Evolutionary conservation across 2,329 filamentous ascomycete genomes (phyloP), one percentile per base, ranked within the genome.

Genomic region (Didymellaceae sp.): DNA sequence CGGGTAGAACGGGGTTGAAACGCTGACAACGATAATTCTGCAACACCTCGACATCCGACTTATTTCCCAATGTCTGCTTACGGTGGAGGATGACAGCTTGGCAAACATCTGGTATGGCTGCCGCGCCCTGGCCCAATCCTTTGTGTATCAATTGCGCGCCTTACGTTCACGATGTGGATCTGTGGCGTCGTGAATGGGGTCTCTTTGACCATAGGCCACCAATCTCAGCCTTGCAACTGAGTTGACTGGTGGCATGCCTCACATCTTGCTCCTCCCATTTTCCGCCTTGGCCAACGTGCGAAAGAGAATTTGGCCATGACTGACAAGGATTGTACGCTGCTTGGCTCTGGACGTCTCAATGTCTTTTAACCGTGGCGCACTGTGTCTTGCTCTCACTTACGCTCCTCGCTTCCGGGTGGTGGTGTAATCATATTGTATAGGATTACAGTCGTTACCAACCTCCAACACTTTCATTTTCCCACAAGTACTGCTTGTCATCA

Each of bases 231-330:
- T 45, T 51, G 31, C 30, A 21, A 41, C 37, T 33, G 11, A 33
- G 48, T 10, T 42, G 24, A 46, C 48, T 26, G 41, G 32, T 44
- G 25, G 37, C 37, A 35, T 35, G 48, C 48, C 42, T 52, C 37
- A 42, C 48, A 52, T 24, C 21, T 26, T 31, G 35, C 32, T n/a
- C 17, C 14, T 32, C 28, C 17, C 16, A 35, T 16, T 37, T 42
- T 16, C 35, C 20, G 48, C 24, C 48, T 24, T 17, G 35, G 22
- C 33, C 28, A 17, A 22, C 13, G 8, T 40, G 28, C 17, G 24
- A 37, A 18, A n/a, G 25, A 46, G 10, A 9, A 37, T 24, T 20
- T 6, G 16, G 37, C 17, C 37, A 45, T 31, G 14, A 13, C 6
- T 42, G 25, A 33, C 48, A 52, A 21, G 48, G 42, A 16, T 28